Base-by-base conservation (phyloP, 192 early-diverging fungal genomes). In the Podochytrium sp. region DNA sequence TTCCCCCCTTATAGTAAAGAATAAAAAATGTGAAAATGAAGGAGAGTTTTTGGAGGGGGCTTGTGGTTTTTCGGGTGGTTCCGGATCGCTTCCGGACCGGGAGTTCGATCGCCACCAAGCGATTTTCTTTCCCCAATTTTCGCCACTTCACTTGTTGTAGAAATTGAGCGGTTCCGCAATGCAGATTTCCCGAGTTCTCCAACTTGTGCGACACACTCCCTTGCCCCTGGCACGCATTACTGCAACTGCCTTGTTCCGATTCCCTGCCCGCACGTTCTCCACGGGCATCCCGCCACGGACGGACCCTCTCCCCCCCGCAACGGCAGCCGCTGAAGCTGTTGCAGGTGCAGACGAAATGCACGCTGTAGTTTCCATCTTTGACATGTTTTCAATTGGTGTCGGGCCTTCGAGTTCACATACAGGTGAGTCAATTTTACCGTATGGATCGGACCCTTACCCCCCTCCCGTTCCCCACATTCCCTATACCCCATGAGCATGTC, bases 331-430 rank as follows among this genome's bases (percentile, higher is more conserved):
- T n/a, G 41, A 23, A 29, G 14, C 63, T 29, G 40, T 57, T 59
- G 32, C 67, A 16, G 2, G 33, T 40, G 32, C 49, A 25, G 32
- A 37, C 16, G 40, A 27, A 25, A 80, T 80, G 20, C 94, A 98
- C 72, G 95, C 94, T 23, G 94, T 96, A 2, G 91, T 98, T 32
- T 93, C 91, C 60, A 94, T 93, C 0, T 98, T 98, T 84, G 95
- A 98, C 83, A 79, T 98, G 68, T 96, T 96, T 63, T 95, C 93
- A 16, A 96, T 98, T 73, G 96, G 96, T 30, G 90, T 98, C 39
- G 96, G 96, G 0, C 96, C 96, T 2, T 92, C 91, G n/a, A 94
- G 92, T 38, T 79, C 77, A 2, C 81, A 82, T 62, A 82, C 65
- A 87, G 84, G 84, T 85, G 68, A 34, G 39, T 38, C 65, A 1